phyloP scores from a whole-genome alignment of 768 basidiomycete genomes.

The Serendipita vermifera region DNA sequence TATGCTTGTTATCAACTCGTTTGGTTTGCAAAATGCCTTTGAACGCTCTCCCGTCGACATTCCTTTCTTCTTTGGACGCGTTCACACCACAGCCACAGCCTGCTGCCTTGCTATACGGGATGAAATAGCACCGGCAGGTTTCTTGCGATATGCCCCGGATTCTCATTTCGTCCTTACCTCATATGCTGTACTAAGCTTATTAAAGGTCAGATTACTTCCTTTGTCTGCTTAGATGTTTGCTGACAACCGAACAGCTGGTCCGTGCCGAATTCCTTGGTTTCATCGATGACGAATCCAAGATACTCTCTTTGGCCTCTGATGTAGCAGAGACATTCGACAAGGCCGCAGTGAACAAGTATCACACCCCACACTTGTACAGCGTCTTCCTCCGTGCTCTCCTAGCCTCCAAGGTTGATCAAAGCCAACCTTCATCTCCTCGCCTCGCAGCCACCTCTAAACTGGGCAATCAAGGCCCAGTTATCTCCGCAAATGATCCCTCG shows the following conservation, averaged over 20 bases:
- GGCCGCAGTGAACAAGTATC: slow-evolving; percentile 61
- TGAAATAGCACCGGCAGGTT: slow-evolving; percentile 61
- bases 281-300: slow-evolving; percentile 59
- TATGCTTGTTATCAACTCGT: slow-evolving; percentile 83
- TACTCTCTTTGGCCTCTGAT: slow-evolving; percentile 58
- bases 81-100: slow-evolving; percentile 55
- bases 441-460: background rate
- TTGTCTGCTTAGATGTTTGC: background rate
- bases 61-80: slow-evolving; percentile 72
- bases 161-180: slow-evolving; percentile 82
- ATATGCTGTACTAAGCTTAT: slow-evolving; percentile 83
- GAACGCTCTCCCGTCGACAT: slow-evolving; percentile 62
- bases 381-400: slow-evolving; percentile 69
- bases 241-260: slow-evolving; percentile 42
- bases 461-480: slow-evolving; percentile 3
- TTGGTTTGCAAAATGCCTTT: slow-evolving; percentile 92
- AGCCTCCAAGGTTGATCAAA: slow-evolving; percentile 32
- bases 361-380: slow-evolving; percentile 86
- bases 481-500: slow-evolving; percentile 3
- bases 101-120: slow-evolving; percentile 66
- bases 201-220: slow-evolving; percentile 51
- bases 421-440: slow-evolving; percentile 4
- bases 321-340: slow-evolving; percentile 69
- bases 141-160: slow-evolving; percentile 74
- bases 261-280: slow-evolving; percentile 72